phyloP scores from a whole-genome alignment of 2,329 filamentous ascomycete genomes.

The Curvularia verruculosa region DNA sequence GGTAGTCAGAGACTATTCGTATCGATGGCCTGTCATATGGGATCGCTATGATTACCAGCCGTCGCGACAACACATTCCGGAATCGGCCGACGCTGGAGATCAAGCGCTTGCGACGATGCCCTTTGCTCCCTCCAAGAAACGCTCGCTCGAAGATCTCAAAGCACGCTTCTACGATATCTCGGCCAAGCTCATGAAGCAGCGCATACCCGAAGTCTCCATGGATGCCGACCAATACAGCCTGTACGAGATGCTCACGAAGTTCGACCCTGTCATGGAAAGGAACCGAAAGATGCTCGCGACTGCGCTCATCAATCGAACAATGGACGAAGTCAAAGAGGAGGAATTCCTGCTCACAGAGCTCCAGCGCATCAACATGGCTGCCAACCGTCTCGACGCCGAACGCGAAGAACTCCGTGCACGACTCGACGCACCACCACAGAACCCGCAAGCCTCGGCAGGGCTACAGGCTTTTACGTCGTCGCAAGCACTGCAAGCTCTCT shows the following conservation, averaged over 20 bases:
- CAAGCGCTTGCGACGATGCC: constrained; percentile 42
- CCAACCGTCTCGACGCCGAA: constrained; percentile 85
- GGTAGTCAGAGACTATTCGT: constrained; percentile 76
- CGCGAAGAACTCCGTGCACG: constrained; percentile 84
- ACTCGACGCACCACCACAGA: constrained; percentile 79
- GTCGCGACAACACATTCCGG: constrained; percentile 31
- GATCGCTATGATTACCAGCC: constrained; percentile 84
- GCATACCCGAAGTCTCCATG: constrained; percentile 64
- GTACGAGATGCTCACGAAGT: constrained; percentile 88
- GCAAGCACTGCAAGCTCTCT: constrained; percentile 75
- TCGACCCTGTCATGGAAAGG: constrained; percentile 79
- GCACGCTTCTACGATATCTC: constrained; percentile 87
- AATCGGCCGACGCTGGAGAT: constrained; percentile 28
- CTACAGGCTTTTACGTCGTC: constrained; percentile 75
- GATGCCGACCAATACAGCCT: constrained; percentile 77
- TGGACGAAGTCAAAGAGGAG: constrained; percentile 91
- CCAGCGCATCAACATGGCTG: constrained; percentile 85
- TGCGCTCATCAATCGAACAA: constrained; percentile 76
- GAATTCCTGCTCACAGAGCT: constrained; percentile 87
- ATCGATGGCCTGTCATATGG: constrained; percentile 89
- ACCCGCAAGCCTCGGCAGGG: constrained; percentile 37
- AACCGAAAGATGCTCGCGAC: constrained; percentile 84
- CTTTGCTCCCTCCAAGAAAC: constrained; percentile 56
- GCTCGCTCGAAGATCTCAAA: constrained; percentile 90
- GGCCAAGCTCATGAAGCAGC: constrained; percentile 54